Percentiles rank a stretch among this genome's conserved stretches.
Evolutionary conservation across 1,284 basidiomycete species (phyloP).

Genomic region (Trichosporon asahii): DNA sequence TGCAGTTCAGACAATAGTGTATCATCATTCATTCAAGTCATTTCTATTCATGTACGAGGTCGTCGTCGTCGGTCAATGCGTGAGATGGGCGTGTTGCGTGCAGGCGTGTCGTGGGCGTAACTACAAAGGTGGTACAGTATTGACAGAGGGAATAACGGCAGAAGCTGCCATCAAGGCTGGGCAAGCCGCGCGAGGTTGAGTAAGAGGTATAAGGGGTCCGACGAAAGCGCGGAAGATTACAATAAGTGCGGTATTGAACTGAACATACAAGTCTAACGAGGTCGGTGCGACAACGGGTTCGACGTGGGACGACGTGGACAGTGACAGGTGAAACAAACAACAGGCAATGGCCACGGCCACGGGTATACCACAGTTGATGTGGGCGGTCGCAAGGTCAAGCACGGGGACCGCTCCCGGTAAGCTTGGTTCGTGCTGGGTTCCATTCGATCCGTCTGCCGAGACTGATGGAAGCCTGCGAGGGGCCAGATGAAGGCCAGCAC

Average conservation of each 20-base stretch:
- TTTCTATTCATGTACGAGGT: not conserved
- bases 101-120: not conserved
- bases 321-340: not conserved
- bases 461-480: not conserved
- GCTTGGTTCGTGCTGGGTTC: not conserved
- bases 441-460: not conserved
- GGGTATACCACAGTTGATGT: not conserved
- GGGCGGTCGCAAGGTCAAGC: not conserved
- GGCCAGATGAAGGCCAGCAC: not conserved
- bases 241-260: not conserved
- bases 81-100: not conserved
- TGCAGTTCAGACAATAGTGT: not conserved
- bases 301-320: not conserved
- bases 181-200: not conserved
- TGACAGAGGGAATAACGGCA: not conserved
- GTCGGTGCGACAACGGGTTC: not conserved
- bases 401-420: not conserved
- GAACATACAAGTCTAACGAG: not conserved
- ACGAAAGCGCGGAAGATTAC: not conserved
- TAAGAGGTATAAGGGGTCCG: too few relatives aligned
- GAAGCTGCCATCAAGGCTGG: not conserved
- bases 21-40: not conserved
- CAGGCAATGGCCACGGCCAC: not conserved
- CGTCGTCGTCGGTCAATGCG: not conserved
- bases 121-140: not conserved